These are phyloP conservation scores for Acrocalymma vagum DNA, from an alignment of 2,329 filamentous ascomycete species.

Conservation along the genomic window DNA sequence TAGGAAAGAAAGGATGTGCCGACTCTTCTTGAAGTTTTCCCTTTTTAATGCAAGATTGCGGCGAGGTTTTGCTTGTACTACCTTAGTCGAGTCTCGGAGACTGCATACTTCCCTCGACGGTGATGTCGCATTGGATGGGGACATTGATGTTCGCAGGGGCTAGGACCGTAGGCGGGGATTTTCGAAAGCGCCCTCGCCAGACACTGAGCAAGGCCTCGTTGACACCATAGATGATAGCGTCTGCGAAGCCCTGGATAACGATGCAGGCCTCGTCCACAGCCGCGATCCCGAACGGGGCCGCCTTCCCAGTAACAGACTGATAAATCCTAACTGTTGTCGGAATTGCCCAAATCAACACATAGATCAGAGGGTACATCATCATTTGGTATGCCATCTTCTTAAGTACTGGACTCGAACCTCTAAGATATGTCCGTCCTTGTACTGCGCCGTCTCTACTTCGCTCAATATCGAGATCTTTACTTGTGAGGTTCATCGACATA, in stretches of 20 bases:
- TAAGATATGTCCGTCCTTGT: conserved; percentile 27
- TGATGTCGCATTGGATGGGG: conserved; percentile 15
- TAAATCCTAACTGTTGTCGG: conserved; percentile 53
- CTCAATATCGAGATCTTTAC: conserved; percentile 17
- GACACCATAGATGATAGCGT: conserved; percentile 53
- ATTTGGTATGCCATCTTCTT: conserved; percentile 51
- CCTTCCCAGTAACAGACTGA: conserved; percentile 43
- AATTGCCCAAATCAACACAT: conserved; percentile 53
- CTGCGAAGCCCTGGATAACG: conserved; percentile 52
- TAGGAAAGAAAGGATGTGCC: neutral
- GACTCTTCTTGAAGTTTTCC: neutral
- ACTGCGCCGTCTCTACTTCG: conserved; percentile 2
- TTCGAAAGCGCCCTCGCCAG: conserved; percentile 23
- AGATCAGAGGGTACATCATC: conserved; percentile 54
- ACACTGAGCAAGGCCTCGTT: conserved; percentile 23
- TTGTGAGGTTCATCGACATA: conserved; percentile 11
- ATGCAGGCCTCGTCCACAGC: conserved; percentile 52
- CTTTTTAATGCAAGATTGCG: no score
- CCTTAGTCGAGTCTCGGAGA: no score
- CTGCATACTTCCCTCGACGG: conserved; percentile 12
- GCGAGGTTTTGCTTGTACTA: no score
- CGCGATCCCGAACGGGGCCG: conserved; percentile 47
- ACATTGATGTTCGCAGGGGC: conserved; percentile 4
- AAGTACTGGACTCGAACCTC: conserved; percentile 12
- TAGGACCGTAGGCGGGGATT: conserved; percentile 4